Percentiles rank a stretch among this genome's conserved stretches.
phyloP scores from a whole-genome alignment of 2,329 filamentous ascomycete species.

The Xylariaceae sp. region DNA sequence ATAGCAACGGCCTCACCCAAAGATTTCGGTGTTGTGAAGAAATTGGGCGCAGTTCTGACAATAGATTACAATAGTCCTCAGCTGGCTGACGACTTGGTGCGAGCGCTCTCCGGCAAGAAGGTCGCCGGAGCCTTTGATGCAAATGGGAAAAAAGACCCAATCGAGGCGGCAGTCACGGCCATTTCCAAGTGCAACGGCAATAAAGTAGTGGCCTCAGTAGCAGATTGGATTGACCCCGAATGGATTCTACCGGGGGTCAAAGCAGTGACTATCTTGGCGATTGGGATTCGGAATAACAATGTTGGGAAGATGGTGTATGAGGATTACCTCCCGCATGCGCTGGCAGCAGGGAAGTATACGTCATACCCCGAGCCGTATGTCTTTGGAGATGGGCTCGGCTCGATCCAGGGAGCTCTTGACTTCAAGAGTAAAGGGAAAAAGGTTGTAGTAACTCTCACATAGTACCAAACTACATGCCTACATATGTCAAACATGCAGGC shows the following conservation, averaged over 20 bases:
- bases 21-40: constrained; percentile 46
- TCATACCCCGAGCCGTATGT: constrained; percentile 18
- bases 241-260: constrained; percentile 1
- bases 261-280: constrained; percentile 9
- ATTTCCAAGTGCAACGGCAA: constrained; percentile 15
- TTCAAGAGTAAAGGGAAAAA: constrained; percentile 16
- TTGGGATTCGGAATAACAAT: constrained; percentile 19
- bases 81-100: constrained; percentile 37
- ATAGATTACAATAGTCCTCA: constrained; percentile 47
- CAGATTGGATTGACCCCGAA: constrained; percentile 3
- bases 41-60: constrained; percentile 45
- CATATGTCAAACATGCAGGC: too few species aligned
- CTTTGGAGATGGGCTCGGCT: constrained; percentile 16
- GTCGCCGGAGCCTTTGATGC: constrained; percentile 26
- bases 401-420: constrained; percentile 21
- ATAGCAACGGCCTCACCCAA: constrained; percentile 46
- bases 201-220: constrained; percentile 12
- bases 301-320: constrained; percentile 22
- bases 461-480: too few species aligned
- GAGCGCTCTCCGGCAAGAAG: constrained; percentile 17
- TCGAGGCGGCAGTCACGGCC: constrained; percentile 2
- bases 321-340: constrained; percentile 21
- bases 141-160: background rate
- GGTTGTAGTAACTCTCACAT: constrained; percentile 16
- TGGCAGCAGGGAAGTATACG: constrained; percentile 19